phyloP scores from a whole-genome alignment of 257 asterid species.

The Phtheirospermum japonicum region DNA sequence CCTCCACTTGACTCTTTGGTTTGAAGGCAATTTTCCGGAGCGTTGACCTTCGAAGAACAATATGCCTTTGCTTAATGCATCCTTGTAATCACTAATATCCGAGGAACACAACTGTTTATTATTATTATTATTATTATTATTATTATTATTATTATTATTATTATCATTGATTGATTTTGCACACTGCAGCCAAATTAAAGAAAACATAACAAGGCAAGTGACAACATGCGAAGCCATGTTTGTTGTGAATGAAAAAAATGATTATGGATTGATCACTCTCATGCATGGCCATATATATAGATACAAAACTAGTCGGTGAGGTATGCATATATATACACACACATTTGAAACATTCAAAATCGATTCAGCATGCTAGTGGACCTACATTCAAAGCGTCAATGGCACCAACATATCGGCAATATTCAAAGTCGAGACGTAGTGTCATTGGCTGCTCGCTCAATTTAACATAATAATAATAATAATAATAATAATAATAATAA shows the following conservation, averaged over 20 bases:
- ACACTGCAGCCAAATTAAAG: slow-evolving; percentile 26
- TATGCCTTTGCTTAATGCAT: slow-evolving; percentile 61
- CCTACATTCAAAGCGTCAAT: too few species aligned
- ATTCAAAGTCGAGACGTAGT: too few species aligned
- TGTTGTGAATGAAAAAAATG: not conserved
- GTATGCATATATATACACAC: too few species aligned
- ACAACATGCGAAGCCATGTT: not conserved
- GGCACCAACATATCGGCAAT: too few species aligned
- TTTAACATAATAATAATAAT: too few species aligned
- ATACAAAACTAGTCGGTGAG: too few species aligned
- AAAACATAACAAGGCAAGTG: slow-evolving; percentile 29
- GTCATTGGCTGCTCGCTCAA: too few species aligned
- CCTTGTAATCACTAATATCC: slow-evolving; percentile 36
- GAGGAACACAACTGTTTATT: not conserved
- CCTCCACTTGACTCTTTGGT: slow-evolving; percentile 69
- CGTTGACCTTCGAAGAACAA: slow-evolving; percentile 90
- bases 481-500: too few species aligned
- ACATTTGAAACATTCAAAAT: too few species aligned
- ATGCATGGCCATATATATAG: not conserved
- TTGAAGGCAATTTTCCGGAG: slow-evolving; percentile 57
- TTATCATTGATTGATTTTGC: slow-evolving; percentile 21
- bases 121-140: too few species aligned
- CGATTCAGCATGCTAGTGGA: too few species aligned
- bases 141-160: too few species aligned
- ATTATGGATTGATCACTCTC: not conserved